phyloP scores from a whole-genome alignment of 2,329 filamentous ascomycete species.

The Pseudopithomyces chartarum region DNA sequence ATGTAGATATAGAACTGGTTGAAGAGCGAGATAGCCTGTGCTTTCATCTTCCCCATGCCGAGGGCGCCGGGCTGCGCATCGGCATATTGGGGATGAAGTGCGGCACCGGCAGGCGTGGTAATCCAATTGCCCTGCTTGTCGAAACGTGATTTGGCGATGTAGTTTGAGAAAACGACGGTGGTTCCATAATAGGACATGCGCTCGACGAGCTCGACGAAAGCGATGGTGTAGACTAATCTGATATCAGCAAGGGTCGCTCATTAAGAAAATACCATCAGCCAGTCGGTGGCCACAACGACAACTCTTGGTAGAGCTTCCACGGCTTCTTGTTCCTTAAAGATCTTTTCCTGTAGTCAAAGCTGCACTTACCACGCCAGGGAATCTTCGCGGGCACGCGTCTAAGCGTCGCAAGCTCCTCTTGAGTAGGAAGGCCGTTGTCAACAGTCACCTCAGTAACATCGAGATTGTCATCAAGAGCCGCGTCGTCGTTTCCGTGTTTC shows the following conservation, averaged over 20 bases:
- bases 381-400: conserved; percentile 40
- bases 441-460: neutral
- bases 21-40: conserved; percentile 58
- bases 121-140: conserved; percentile 19
- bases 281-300: no score
- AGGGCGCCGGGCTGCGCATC: conserved; percentile 56
- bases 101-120: conserved; percentile 36
- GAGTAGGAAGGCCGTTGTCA: conserved; percentile 27
- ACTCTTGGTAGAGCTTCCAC: no score
- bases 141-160: conserved; percentile 28
- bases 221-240: conserved; percentile 31
- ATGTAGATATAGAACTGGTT: conserved; percentile 63
- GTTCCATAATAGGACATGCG: conserved; percentile 48
- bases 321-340: neutral
- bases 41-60: conserved; percentile 59
- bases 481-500: neutral
- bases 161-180: conserved; percentile 45
- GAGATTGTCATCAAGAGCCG: neutral
- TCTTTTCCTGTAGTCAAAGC: conserved; percentile 7
- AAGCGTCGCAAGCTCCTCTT: conserved; percentile 43
- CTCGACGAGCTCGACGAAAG: conserved; percentile 46
- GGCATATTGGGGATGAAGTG: conserved; percentile 28
- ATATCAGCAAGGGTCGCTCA: neutral
- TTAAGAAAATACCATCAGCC: no score
- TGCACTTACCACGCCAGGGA: conserved; percentile 31